Percentiles rank a stretch among this genome's conserved stretches.
Evolutionary conservation across 2,329 filamentous ascomycete genomes (phyloP).

Genomic region (Zelopaecilomyces penicillatus): DNA sequence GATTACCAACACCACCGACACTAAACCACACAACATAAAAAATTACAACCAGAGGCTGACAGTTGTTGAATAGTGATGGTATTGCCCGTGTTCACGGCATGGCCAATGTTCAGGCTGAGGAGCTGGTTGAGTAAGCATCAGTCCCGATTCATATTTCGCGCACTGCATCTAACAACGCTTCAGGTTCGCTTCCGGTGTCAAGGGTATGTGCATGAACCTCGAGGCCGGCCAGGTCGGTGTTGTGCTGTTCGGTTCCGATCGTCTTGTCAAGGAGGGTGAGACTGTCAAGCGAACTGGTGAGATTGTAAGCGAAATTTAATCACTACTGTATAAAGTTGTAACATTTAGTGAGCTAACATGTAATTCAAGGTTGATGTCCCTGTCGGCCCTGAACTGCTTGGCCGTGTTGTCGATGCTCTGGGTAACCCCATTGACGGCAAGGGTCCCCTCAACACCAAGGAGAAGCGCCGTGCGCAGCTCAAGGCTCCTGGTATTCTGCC

Average conservation of each 20-base stretch:
- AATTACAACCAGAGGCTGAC: conserved; percentile 18
- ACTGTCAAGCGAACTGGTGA: conserved; percentile 98
- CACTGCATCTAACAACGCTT: conserved; percentile 13
- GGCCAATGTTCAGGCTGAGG: conserved; percentile 99
- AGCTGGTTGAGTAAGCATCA: conserved; percentile 87
- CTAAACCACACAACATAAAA: neutral
- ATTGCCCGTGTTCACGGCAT: conserved; percentile 99
- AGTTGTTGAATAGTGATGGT: conserved; percentile 71
- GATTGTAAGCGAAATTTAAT: conserved; percentile 63
- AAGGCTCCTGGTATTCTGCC: conserved; percentile 99
- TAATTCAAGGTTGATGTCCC: conserved; percentile 77
- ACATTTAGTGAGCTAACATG: no score
- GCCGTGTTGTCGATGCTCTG: conserved; percentile 96
- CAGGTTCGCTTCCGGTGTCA: conserved; percentile 98
- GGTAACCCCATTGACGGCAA: conserved; percentile 99
- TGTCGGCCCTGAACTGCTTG: conserved; percentile 85
- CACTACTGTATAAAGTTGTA: no score
- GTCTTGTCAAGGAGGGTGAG: conserved; percentile 99
- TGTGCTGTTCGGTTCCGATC: conserved; percentile 99
- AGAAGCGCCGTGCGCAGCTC: conserved; percentile 93
- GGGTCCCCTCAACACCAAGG: conserved; percentile 86
- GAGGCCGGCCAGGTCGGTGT: conserved; percentile 99
- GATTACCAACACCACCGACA: neutral
- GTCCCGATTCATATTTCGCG: conserved; percentile 1
- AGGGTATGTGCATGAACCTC: conserved; percentile 99